Percentiles rank a stretch among this genome's conserved stretches.
These are phyloP conservation scores for Basipetospora chlamydospora DNA, from an alignment of 2,329 filamentous ascomycete species.

Conservation along the genomic window DNA sequence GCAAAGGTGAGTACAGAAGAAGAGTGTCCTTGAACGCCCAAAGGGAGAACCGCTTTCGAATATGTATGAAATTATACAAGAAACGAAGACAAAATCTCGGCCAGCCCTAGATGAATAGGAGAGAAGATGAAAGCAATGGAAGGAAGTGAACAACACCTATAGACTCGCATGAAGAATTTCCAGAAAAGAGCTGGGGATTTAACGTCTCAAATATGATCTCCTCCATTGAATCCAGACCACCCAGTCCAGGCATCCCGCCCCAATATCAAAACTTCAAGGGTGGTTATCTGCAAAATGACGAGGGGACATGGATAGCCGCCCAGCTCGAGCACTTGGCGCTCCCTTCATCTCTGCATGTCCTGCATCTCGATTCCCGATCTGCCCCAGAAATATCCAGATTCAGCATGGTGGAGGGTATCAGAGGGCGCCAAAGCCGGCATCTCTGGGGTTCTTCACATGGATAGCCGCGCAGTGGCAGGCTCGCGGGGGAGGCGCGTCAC, in stretches of 20 bases:
- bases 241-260: too few species aligned
- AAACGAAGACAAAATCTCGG: too few species aligned
- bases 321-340: not conserved
- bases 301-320: conserved; percentile 1
- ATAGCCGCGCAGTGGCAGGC: conserved; percentile 1
- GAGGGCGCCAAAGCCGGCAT: too few species aligned
- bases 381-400: not conserved
- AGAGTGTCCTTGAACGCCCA: too few species aligned
- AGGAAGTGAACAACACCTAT: not conserved
- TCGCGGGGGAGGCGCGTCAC: not conserved
- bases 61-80: too few species aligned
- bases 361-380: not conserved
- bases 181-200: not conserved
- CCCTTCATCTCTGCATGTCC: not conserved
- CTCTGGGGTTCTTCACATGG: too few species aligned
- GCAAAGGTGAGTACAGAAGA: too few species aligned
- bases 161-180: conserved; percentile 2
- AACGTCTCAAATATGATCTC: conserved; percentile 1
- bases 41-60: too few species aligned
- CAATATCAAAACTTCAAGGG: too few species aligned
- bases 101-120: too few species aligned
- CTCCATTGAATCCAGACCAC: too few species aligned
- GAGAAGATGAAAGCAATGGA: not conserved
- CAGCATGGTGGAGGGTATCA: not conserved
- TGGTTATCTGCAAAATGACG: too few species aligned